Evolutionary conservation across 2,329 filamentous ascomycete species (phyloP).

Genomic region (Verticillium tricorpus): DNA sequence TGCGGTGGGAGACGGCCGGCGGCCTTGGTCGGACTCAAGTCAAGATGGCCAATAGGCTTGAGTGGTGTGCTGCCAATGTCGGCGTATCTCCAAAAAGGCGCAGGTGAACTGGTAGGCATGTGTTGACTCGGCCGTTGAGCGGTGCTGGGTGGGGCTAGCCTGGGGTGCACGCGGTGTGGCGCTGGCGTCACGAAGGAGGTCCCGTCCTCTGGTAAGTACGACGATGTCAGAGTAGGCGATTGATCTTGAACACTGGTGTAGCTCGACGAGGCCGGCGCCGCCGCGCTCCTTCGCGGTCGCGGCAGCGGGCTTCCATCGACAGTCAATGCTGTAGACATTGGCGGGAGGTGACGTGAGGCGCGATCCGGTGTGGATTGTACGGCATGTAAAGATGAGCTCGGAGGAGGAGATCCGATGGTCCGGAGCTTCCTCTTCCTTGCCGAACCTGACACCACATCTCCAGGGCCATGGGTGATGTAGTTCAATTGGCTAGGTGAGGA

Average conservation of each 20-base stretch:
- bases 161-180: slow-evolving; percentile 67
- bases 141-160: slow-evolving; percentile 74
- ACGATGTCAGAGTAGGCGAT: slow-evolving; percentile 58
- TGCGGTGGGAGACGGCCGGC: slow-evolving; percentile 35
- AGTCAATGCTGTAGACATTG: slow-evolving; percentile 30
- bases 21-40: slow-evolving; percentile 55
- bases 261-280: slow-evolving; percentile 34
- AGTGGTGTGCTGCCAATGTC: slow-evolving; percentile 72
- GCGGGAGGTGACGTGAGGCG: slow-evolving; percentile 23
- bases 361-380: slow-evolving; percentile 58
- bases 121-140: slow-evolving; percentile 78
- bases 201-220: slow-evolving; percentile 57
- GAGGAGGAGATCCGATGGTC: slow-evolving; percentile 50
- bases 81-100: slow-evolving; percentile 84
- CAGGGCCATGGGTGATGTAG: slow-evolving; percentile 55
- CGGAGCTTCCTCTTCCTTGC: slow-evolving; percentile 54
- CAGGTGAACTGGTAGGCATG: slow-evolving; percentile 80
- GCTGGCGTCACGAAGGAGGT: slow-evolving; percentile 66
- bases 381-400: slow-evolving; percentile 42
- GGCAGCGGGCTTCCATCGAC: slow-evolving; percentile 61
- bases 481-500: slow-evolving; percentile 61
- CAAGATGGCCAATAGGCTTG: slow-evolving; percentile 42
- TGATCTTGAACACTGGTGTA: slow-evolving; percentile 48
- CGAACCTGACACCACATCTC: slow-evolving; percentile 49
- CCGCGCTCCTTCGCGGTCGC: slow-evolving; percentile 45